Evolutionary conservation across 2,329 filamentous ascomycete genomes (phyloP).

Genomic region (Ophiostoma novo-ulmi): DNA sequence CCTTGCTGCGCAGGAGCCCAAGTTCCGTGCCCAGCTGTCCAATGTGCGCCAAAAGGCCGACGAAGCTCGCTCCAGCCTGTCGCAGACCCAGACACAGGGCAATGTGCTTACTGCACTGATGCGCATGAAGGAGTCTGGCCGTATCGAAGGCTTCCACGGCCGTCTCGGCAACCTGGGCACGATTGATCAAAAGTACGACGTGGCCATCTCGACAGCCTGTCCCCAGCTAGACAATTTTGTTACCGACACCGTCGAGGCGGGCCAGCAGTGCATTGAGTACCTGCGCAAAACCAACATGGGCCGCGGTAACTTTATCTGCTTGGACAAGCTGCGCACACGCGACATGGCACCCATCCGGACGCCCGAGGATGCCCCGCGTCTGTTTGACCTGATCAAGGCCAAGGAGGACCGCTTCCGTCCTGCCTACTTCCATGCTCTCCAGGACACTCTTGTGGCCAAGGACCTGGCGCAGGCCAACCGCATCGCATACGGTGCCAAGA

Average conservation of each 20-base stretch:
- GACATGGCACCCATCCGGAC: constrained; percentile 78
- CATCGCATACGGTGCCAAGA: constrained; percentile 86
- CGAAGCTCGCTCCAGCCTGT: constrained; percentile 84
- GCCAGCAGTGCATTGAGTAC: constrained; percentile 97
- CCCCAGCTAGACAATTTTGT: constrained; percentile 91
- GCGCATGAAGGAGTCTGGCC: constrained; percentile 90
- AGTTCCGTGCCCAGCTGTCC: constrained; percentile 77
- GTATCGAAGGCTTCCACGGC: constrained; percentile 95
- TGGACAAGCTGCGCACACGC: constrained; percentile 76
- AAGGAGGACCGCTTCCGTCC: constrained; percentile 83
- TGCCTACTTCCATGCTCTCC: constrained; percentile 91
- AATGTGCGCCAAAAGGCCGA: constrained; percentile 91
- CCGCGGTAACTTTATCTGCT: constrained; percentile 91
- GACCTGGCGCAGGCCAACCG: constrained; percentile 95
- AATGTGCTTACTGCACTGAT: constrained; percentile 89
- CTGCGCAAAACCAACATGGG: constrained; percentile 95
- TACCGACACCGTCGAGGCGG: constrained; percentile 90
- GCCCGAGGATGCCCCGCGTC: constrained; percentile 82
- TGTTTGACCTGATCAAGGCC: constrained; percentile 87
- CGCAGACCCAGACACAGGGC: constrained; percentile 84
- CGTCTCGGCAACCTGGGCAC: constrained; percentile 88
- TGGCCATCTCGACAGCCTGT: constrained; percentile 97
- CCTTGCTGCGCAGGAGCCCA: constrained; percentile 71
- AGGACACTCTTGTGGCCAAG: constrained; percentile 88
- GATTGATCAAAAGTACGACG: constrained; percentile 90